phyloP scores from a whole-genome alignment of 371 early-diverging fungal species.

The Mortierella sp. region DNA sequence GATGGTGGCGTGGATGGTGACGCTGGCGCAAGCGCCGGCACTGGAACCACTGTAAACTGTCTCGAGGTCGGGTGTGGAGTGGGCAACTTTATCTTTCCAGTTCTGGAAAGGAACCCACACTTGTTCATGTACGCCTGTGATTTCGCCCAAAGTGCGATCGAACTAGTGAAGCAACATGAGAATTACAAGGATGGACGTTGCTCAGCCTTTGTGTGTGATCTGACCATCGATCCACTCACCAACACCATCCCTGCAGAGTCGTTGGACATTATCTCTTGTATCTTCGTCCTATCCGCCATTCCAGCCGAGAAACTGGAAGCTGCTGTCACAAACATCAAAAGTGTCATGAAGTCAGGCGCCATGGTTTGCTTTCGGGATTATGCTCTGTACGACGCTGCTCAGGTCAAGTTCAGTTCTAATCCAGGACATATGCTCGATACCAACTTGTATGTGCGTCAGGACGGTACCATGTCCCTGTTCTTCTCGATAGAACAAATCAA shows the following conservation, averaged over 20 bases:
- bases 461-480: conserved; percentile 83
- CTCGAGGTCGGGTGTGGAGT: conserved; percentile 96
- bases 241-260: conserved; percentile 71
- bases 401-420: conserved; percentile 83
- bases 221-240: conserved; percentile 74
- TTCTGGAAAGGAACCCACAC: conserved; percentile 78
- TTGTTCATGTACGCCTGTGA: conserved; percentile 86
- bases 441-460: conserved; percentile 91
- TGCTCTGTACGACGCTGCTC: conserved; percentile 89
- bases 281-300: conserved; percentile 89
- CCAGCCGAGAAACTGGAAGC: conserved; percentile 82
- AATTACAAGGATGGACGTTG: conserved; percentile 64
- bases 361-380: conserved; percentile 89
- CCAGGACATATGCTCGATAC: conserved; percentile 80
- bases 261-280: conserved; percentile 81
- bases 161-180: conserved; percentile 73
- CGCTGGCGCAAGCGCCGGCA: background rate
- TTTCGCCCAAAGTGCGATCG: conserved; percentile 83
- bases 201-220: conserved; percentile 86
- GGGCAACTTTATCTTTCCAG: conserved; percentile 95
- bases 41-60: conserved; percentile 42
- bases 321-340: conserved; percentile 74
- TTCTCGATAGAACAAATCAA: conserved; percentile 67
- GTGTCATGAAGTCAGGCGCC: conserved; percentile 82
- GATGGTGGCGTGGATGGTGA: too few species aligned